Evolutionary conservation across 2,329 filamentous ascomycete species (phyloP), one percentile per base, ranked within the genome.

Genomic region (Tolypocladium pustulatum): DNA sequence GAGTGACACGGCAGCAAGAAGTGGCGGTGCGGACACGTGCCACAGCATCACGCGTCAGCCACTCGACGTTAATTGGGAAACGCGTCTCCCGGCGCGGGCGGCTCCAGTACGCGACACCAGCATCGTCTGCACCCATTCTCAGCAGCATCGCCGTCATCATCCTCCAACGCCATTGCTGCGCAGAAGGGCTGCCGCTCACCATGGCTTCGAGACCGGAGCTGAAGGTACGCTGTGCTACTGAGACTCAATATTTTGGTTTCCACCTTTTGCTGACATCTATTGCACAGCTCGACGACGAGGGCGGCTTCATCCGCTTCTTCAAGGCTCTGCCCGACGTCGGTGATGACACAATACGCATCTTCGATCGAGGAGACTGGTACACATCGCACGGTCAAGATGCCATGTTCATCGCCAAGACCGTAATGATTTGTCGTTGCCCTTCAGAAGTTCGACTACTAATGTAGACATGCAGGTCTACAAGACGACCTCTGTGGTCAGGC

Each of bases 221-320:
- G 56, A 89, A 88, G 82, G 87, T 87, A 60, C 46, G 59, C 60
- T 9, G 25, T 32, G 25, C 13, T 34, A 22, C 25, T n/a, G 22
- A 30, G 13, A 37, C 32, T 27, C 17, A n/a, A n/a, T n/a, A n/a
- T n/a, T n/a, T n/a, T n/a, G n/a, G n/a, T n/a, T n/a, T n/a, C n/a
- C n/a, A n/a, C n/a, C n/a, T n/a, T n/a, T 34, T 5, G 25, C 43
- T 60, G 22, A 58, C 58, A 20, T 43, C 51, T 9, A 55, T 57
- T 20, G 25, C 17, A 20, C 32, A 92, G 89, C 90, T 97, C 71
- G 95, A 99, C 69, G 94, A 99, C 71, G 94, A 99, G 78, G 86
- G 88, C 69, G 91, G 93, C 65, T 99, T 99, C 79, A 97, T 97
- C 76, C 90, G 88, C 66, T 96, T 91, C 77, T 99, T 95, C 80